A percentile compares a stretch with the other conserved stretches of the same genome.
phyloP scores from a whole-genome alignment of 306 rosid genomes.

The Vigna nakashimae region DNA sequence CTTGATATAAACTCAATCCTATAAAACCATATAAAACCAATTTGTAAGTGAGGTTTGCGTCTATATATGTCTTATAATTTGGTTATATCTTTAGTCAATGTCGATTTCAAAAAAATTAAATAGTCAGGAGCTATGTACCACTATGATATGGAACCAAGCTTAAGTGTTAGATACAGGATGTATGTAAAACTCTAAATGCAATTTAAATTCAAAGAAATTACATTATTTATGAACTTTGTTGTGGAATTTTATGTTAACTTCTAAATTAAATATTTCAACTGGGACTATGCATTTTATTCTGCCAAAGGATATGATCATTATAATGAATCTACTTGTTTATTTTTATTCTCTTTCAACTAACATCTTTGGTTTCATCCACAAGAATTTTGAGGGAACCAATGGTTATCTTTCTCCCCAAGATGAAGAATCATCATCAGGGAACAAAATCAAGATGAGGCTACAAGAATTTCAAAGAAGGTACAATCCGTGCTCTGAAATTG shows the following conservation, averaged over 20 bases:
- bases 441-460: slow-evolving; percentile 89
- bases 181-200: background rate
- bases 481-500: background rate
- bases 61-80: too few species aligned
- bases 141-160: slow-evolving; percentile 22
- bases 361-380: slow-evolving; percentile 35
- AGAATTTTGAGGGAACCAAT: slow-evolving; percentile 63
- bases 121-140: background rate
- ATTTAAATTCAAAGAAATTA: slow-evolving; percentile 9
- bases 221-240: slow-evolving; percentile 16
- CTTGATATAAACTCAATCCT: too few species aligned
- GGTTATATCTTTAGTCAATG: too few species aligned
- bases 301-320: background rate
- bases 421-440: slow-evolving; percentile 81
- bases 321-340: slow-evolving; percentile 26
- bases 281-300: slow-evolving; percentile 30
- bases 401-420: slow-evolving; percentile 80
- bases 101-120: background rate
- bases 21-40: too few species aligned
- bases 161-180: background rate
- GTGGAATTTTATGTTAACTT: slow-evolving; percentile 33
- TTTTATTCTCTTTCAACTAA: slow-evolving; percentile 39
- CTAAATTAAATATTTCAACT: slow-evolving; percentile 20
- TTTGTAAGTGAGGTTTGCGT: too few species aligned
- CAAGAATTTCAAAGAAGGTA: slow-evolving; percentile 93